Evolutionary conservation across 345 rosid genomes (phyloP).

Genomic region (Eucalyptus lansdowneana): DNA sequence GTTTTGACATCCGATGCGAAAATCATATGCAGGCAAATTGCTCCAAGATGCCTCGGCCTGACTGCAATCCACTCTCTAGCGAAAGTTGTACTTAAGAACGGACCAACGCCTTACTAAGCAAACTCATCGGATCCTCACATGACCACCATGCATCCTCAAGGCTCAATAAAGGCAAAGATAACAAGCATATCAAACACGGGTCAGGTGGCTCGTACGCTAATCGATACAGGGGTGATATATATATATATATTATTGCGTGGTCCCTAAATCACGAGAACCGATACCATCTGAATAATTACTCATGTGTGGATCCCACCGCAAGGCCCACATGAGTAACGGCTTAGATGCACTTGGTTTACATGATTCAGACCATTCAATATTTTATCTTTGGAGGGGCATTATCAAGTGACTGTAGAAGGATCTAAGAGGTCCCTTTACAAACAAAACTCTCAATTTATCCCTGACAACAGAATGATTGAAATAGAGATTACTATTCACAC

Average conservation of each 20-base stretch:
- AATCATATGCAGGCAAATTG: not conserved
- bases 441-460: not conserved
- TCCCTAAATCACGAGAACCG: not conserved
- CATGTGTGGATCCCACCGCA: not conserved
- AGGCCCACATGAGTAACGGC: not conserved
- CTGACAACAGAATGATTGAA: not conserved
- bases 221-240: not conserved
- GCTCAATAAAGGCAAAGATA: not conserved
- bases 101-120: not conserved
- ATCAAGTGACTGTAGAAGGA: not conserved
- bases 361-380: not conserved
- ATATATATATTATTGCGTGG: not conserved
- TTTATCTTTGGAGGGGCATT: not conserved
- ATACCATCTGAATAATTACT: not conserved
- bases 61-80: not conserved
- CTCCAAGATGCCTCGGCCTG: not conserved
- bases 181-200: not conserved
- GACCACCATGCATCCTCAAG: not conserved
- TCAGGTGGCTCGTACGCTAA: not conserved
- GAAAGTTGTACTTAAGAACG: not conserved
- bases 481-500: not conserved
- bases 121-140: not conserved
- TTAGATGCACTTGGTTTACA: not conserved
- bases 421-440: not conserved
- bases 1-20: fast-evolving